These are phyloP conservation scores for Wickerhamiella brachini DNA, from an alignment of 805 yeast species.

Conservation along the genomic window DNA sequence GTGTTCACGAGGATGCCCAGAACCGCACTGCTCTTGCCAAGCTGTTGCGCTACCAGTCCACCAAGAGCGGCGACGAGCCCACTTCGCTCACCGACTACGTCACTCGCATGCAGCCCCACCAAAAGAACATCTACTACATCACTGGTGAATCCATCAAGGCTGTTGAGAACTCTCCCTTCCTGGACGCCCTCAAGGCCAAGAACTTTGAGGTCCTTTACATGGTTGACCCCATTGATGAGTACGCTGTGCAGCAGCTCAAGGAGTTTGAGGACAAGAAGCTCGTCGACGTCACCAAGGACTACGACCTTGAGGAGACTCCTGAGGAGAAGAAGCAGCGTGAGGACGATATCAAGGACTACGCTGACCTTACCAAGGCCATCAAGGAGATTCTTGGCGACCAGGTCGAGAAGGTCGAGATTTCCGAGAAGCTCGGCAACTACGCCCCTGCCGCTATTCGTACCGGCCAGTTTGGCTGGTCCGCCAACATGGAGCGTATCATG, in stretches of 20 bases:
- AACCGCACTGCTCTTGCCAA: constrained; percentile 94
- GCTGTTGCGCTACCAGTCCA: constrained; percentile 91
- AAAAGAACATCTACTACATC: constrained; percentile 97
- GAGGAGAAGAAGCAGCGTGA: constrained; percentile 95
- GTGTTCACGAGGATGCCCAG: constrained; percentile 97
- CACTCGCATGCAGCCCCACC: constrained; percentile 99
- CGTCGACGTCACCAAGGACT: constrained; percentile 98
- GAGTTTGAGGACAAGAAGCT: constrained; percentile 99
- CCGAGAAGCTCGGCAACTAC: constrained; percentile 81
- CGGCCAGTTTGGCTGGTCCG: constrained; percentile 99
- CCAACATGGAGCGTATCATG: constrained; percentile 99
- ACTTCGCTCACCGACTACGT: constrained; percentile 95
- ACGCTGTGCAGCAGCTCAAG: constrained; percentile 97
- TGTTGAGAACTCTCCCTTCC: constrained; percentile 97
- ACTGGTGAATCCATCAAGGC: constrained; percentile 98
- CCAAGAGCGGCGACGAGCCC: constrained; percentile 86
- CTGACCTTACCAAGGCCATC: constrained; percentile 86
- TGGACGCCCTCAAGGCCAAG: constrained; percentile 96
- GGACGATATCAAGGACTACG: constrained; percentile 81
- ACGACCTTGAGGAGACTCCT: constrained; percentile 88
- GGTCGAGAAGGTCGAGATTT: constrained; percentile 98
- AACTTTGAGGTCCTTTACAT: constrained; percentile 95
- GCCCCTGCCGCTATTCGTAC: constrained; percentile 99
- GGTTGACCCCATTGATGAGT: constrained; percentile 99
- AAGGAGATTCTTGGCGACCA: constrained; percentile 96